These are phyloP conservation scores for Pyrenochaeta sp. DNA, from an alignment of 2,329 filamentous ascomycete species.

Conservation along the genomic window DNA sequence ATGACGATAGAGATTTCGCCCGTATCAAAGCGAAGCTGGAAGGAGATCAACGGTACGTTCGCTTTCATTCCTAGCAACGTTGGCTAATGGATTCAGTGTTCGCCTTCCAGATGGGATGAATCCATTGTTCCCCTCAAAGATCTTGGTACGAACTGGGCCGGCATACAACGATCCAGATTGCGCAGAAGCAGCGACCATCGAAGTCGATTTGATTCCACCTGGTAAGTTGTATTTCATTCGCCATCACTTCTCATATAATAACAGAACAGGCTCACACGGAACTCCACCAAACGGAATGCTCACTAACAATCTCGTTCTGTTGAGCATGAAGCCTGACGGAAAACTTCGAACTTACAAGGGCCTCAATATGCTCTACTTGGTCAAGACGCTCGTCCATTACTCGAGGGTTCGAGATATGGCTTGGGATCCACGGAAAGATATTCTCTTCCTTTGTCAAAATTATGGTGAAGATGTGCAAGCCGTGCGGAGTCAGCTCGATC, in stretches of 20 bases:
- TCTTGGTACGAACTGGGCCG: conserved; percentile 43
- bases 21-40: conserved; percentile 38
- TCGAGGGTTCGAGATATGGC: conserved; percentile 31
- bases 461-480: conserved; percentile 32
- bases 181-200: conserved; percentile 33
- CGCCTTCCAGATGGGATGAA: conserved; percentile 40
- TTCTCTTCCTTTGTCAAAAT: conserved; percentile 37
- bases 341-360: conserved; percentile 35
- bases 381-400: conserved; percentile 34
- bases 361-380: conserved; percentile 38
- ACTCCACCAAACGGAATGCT: conserved; percentile 36
- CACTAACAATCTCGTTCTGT: conserved; percentile 30
- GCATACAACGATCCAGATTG: conserved; percentile 36
- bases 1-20: conserved; percentile 40
- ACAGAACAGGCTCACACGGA: conserved; percentile 30
- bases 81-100: conserved; percentile 31
- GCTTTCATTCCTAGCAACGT: too few species aligned
- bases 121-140: conserved; percentile 36
- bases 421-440: conserved; percentile 40
- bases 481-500: conserved; percentile 31
- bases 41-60: conserved; percentile 33
- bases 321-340: conserved; percentile 32
- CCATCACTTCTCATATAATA: conserved; percentile 3
- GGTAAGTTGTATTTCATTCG: conserved; percentile 21
- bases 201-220: conserved; percentile 41